phyloP scores from a whole-genome alignment of 805 yeast species.

The Groenewaldozyma salmanticensis region DNA sequence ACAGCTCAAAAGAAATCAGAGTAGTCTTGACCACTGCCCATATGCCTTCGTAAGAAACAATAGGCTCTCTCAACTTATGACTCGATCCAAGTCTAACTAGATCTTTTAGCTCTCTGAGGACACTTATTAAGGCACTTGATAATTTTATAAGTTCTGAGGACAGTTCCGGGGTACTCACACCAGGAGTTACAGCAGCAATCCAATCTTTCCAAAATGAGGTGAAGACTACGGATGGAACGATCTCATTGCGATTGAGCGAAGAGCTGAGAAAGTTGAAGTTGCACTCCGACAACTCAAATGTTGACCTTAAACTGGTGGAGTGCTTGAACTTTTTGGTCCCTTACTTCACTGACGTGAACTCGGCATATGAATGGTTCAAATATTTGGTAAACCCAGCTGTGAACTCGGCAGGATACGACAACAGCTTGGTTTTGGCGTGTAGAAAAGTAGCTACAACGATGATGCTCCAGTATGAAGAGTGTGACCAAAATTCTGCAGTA shows the following conservation, averaged over 20 bases:
- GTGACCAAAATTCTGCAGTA: slow-evolving; percentile 4
- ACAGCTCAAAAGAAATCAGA: too few species aligned
- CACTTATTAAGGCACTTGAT: slow-evolving; percentile 10
- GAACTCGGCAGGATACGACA: slow-evolving; percentile 47
- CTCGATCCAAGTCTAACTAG: too few species aligned
- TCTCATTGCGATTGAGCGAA: slow-evolving; percentile 14
- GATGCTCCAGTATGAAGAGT: slow-evolving; percentile 14
- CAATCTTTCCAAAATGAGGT: background rate
- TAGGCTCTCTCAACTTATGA: too few species aligned
- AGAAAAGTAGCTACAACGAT: slow-evolving; percentile 24
- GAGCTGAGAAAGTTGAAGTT: slow-evolving; percentile 22
- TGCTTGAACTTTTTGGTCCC: slow-evolving; percentile 25
- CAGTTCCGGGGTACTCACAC: too few species aligned
- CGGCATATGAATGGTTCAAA: slow-evolving; percentile 39
- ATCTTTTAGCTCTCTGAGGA: slow-evolving; percentile 6
- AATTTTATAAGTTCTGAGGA: background rate
- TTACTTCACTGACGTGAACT: slow-evolving; percentile 21
- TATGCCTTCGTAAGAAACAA: too few species aligned
- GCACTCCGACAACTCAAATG: slow-evolving; percentile 11
- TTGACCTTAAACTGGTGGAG: slow-evolving; percentile 22
- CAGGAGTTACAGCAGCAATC: background rate
- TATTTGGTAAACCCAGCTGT: slow-evolving; percentile 41
- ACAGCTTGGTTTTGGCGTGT: slow-evolving; percentile 29
- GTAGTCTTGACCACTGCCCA: too few species aligned
- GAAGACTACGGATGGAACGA: background rate